A percentile compares a stretch with the other conserved stretches of the same genome.
phyloP scores from a whole-genome alignment of 2,329 filamentous ascomycete genomes.

The Periglandula ipomoeae region DNA sequence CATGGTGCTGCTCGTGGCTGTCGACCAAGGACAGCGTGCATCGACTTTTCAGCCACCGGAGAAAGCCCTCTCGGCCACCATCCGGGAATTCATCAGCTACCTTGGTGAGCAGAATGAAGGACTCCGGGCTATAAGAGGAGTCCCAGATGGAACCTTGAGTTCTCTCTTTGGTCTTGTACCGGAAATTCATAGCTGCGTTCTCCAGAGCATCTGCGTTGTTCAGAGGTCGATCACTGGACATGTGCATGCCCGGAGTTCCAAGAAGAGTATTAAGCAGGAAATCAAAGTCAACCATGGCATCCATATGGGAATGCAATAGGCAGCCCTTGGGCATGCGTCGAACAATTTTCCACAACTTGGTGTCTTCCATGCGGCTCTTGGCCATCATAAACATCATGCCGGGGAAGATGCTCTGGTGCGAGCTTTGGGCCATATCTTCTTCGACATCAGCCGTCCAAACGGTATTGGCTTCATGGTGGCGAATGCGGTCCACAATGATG shows the following conservation, averaged over 20 bases:
- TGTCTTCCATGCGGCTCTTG: conserved; percentile 77
- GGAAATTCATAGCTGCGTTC: conserved; percentile 51
- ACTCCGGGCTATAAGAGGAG: conserved; percentile 48
- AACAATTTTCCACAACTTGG: conserved; percentile 77
- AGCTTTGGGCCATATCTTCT: conserved; percentile 54
- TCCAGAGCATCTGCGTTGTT: conserved; percentile 42
- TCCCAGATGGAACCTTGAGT: conserved; percentile 54
- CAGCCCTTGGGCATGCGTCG: conserved; percentile 82
- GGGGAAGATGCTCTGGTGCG: conserved; percentile 60
- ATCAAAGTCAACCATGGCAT: conserved; percentile 84
- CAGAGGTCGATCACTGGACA: conserved; percentile 52
- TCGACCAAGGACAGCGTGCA: conserved; percentile 65
- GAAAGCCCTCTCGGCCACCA: conserved; percentile 61
- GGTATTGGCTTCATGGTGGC: conserved; percentile 63
- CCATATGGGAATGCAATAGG: conserved; percentile 77
- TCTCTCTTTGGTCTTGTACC: conserved; percentile 40
- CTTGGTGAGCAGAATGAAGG: conserved; percentile 46
- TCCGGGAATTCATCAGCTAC: conserved; percentile 69
- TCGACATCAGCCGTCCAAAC: conserved; percentile 71
- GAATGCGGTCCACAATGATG: conserved; percentile 70
- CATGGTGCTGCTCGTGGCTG: conserved; percentile 70
- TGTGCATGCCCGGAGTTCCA: conserved; percentile 62
- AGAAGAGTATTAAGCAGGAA: conserved; percentile 68
- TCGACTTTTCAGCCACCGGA: conserved; percentile 66
- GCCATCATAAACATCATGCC: conserved; percentile 92